These are phyloP conservation scores for Dactylellina sp. DNA, from an alignment of 2,329 filamentous ascomycete genomes.

Conservation along the genomic window DNA sequence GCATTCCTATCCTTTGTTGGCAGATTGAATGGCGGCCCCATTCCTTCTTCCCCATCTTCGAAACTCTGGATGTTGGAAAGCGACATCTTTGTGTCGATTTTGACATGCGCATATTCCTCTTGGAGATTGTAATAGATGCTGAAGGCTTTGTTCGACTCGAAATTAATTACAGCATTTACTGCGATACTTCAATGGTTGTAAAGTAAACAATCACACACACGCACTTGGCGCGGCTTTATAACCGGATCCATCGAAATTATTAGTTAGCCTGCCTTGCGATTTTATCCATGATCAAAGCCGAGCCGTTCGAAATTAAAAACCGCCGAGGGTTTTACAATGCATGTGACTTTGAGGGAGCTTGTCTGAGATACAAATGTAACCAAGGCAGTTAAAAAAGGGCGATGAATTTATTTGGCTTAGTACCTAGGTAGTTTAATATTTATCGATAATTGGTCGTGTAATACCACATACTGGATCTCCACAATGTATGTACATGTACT, in stretches of 20 bases:
- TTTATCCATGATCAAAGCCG: background rate
- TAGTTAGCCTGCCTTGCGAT: no score
- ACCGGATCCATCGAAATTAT: no score
- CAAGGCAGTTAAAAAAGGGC: no score
- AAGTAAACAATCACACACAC: no score
- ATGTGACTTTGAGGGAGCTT: background rate
- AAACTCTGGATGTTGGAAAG: background rate
- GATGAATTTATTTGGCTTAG: no score
- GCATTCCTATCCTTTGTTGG: conserved; percentile 7
- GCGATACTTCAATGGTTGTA: no score
- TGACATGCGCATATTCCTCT: background rate
- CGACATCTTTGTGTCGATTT: conserved; percentile 7
- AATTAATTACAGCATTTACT: background rate
- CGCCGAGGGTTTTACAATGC: background rate
- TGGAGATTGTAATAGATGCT: background rate
- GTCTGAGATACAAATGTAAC: no score
- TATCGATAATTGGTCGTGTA: no score
- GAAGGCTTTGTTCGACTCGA: no score
- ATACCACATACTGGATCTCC: no score
- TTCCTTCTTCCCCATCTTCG: background rate
- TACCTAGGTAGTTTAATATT: no score
- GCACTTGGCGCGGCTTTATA: background rate
- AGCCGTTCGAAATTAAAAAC: background rate
- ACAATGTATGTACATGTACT: no score
- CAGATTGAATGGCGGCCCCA: background rate